A percentile compares a stretch with the other conserved stretches of the same genome.
These are phyloP conservation scores for Antitrichia curtipendula DNA, from an alignment of 225 moss, liverwort and hornwort genomes.

Conservation along the genomic window DNA sequence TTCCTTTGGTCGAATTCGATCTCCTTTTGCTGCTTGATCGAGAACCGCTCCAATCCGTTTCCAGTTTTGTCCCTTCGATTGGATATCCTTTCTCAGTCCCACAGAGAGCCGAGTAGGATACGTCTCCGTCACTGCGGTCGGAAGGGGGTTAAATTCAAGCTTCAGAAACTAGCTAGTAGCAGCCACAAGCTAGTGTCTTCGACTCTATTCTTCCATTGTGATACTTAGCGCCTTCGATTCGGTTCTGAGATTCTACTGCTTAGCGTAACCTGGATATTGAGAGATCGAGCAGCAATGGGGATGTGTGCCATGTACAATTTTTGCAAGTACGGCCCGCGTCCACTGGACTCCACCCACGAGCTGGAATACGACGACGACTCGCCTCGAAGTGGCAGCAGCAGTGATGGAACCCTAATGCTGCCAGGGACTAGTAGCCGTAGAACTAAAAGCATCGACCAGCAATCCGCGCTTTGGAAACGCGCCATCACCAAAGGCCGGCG, in stretches of 20 bases:
- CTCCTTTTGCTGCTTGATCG: neutral
- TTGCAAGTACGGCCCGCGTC: neutral
- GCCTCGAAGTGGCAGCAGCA: neutral
- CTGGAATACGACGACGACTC: neutral
- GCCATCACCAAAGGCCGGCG: slow-evolving; percentile 32
- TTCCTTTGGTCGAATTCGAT: neutral
- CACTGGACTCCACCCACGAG: neutral
- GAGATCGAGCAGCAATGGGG: slow-evolving; percentile 5
- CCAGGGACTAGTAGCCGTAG: neutral
- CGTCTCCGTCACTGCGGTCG: neutral
- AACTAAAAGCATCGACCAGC: neutral
- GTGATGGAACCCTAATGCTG: neutral
- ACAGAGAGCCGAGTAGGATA: neutral
- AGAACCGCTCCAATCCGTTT: neutral
- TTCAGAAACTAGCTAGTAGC: neutral
- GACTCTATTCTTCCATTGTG: neutral
- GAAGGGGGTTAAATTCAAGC: neutral
- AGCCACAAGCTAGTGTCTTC: no score
- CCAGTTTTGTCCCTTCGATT: neutral
- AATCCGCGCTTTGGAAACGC: slow-evolving; percentile 40
- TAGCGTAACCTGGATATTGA: neutral
- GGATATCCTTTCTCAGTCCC: neutral
- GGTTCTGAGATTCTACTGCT: neutral
- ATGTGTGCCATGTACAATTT: slow-evolving; percentile 27
- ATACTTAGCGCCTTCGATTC: neutral